These are phyloP conservation scores for Corynespora cassiicola DNA, from an alignment of 2,329 filamentous ascomycete species.

Conservation along the genomic window DNA sequence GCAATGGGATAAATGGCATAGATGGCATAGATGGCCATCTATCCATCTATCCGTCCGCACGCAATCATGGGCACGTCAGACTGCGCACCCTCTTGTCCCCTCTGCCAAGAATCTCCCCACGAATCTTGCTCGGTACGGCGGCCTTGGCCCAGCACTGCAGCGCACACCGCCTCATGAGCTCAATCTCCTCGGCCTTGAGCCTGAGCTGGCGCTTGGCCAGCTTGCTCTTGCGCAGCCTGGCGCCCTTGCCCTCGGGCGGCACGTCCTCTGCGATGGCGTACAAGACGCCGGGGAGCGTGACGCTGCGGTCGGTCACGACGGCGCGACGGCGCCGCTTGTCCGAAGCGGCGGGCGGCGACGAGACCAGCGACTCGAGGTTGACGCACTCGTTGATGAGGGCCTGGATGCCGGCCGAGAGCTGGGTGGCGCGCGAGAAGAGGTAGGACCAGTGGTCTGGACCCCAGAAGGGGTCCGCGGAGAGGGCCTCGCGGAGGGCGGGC, in stretches of 20 bases:
- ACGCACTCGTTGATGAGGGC: slow-evolving; percentile 53
- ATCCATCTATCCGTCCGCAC: background rate
- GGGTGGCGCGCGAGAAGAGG: slow-evolving; percentile 51
- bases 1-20: too few relatives aligned
- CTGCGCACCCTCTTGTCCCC: slow-evolving; percentile 30
- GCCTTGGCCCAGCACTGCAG: slow-evolving; percentile 51
- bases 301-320: slow-evolving; percentile 22
- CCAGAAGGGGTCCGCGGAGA: slow-evolving; percentile 52
- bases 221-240: slow-evolving; percentile 45
- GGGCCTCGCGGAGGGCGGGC: slow-evolving; percentile 49
- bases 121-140: slow-evolving; percentile 30
- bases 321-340: slow-evolving; percentile 9
- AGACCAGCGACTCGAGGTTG: slow-evolving; percentile 50
- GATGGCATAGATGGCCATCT: background rate
- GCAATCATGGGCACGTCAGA: slow-evolving; percentile 41
- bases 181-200: slow-evolving; percentile 51
- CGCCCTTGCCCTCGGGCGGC: slow-evolving; percentile 28
- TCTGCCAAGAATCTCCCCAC: slow-evolving; percentile 25
- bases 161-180: slow-evolving; percentile 50
- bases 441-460: slow-evolving; percentile 51
- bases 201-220: slow-evolving; percentile 54
- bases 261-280: slow-evolving; percentile 10
- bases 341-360: slow-evolving; percentile 32
- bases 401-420: slow-evolving; percentile 52
- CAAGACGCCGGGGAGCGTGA: slow-evolving; percentile 23